Conservation (phyloP, 805 yeast species). For the Candida xyloterini region DNA sequence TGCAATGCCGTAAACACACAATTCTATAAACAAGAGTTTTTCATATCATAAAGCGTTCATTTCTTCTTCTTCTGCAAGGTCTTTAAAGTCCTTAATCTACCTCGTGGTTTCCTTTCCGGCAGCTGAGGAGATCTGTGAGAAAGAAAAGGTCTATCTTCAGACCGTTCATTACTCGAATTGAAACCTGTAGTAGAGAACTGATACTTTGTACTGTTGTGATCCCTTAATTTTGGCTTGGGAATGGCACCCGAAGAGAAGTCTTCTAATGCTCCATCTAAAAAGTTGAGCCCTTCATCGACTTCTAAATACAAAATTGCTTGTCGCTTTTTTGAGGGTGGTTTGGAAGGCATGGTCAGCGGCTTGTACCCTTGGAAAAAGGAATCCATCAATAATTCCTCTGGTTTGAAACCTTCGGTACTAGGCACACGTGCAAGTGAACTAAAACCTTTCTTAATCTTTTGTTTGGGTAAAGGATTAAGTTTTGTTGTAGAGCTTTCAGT, state of each 20-base stretch:
- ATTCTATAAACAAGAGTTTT: conserved; percentile 4
- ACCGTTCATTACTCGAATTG: conserved; percentile 10
- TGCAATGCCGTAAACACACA: not conserved
- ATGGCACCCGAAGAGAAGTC: conserved; percentile 7
- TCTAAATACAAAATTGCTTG: conserved; percentile 32
- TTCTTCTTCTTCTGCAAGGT: conserved; percentile 4
- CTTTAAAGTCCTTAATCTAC: not conserved
- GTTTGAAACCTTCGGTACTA: conserved; percentile 30
- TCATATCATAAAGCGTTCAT: not conserved
- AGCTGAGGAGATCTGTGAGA: not conserved
- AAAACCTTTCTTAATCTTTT: conserved; percentile 30
- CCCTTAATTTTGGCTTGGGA: conserved; percentile 9
- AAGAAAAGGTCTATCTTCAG: not conserved
- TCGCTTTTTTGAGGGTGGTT: conserved; percentile 28
- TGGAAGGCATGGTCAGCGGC: conserved; percentile 34
- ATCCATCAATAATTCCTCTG: conserved; percentile 34
- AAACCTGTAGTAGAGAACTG: conserved; percentile 27
- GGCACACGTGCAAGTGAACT: conserved; percentile 35
- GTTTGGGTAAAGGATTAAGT: conserved; percentile 1
- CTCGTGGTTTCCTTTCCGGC: not conserved
- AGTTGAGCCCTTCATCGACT: conserved; percentile 31
- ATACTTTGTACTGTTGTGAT: conserved; percentile 21
- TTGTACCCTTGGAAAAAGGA: conserved; percentile 36
- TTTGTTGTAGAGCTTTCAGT: not conserved
- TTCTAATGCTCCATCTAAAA: conserved; percentile 21